Evolutionary conservation across 306 rosid species (phyloP), one percentile per base, ranked within the genome.

Genomic region (Cucurbita argyrosperma): DNA sequence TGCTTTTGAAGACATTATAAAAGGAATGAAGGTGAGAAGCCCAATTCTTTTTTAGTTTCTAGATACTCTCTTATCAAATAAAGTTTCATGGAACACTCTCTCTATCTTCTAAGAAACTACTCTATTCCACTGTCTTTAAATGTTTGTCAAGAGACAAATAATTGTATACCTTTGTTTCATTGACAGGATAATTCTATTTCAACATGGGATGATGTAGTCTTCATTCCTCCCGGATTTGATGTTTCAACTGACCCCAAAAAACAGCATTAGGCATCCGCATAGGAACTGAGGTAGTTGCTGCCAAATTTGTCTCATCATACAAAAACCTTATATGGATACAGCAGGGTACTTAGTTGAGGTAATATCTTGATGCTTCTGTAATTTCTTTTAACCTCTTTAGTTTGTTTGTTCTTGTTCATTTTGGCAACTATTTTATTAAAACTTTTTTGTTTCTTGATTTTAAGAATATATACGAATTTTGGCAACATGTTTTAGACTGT

Each of bases 141-240:
- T 37, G 4, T n/a, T 38, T 7, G 30, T 61, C 0, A 7, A 37
- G 45, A 39, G 68, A 9, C 12, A 10, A 46, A 10, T 13, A 21
- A 5, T 67, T 23, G 56, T 18, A 21, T 12, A 50, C 61, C 53
- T 65, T 40, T 55, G 51, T 55, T 53, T n/a, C 62, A 5, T 53
- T 10, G 76, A 84, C 96, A 93, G 98, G 97, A 85, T 45, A 84
- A 77, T 77, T 86, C 92, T 79, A 53, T 84, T 50, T 69, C 88
- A 4, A 76, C 49, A 6, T 93, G 94, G 96, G 86, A 89, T 69
- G 92, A 93, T 49, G 81, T 89, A 70, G 86, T 93, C 76, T 93
- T 93, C 74, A 87, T 93, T 69, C 98, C 98, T 79, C 97, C 98
- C 21, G 97, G 97, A 46, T 90, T 89, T 64, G 90, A 93, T 79